phyloP scores from a whole-genome alignment of 2,329 filamentous ascomycete species.

The Aspergillus calidoustus region DNA sequence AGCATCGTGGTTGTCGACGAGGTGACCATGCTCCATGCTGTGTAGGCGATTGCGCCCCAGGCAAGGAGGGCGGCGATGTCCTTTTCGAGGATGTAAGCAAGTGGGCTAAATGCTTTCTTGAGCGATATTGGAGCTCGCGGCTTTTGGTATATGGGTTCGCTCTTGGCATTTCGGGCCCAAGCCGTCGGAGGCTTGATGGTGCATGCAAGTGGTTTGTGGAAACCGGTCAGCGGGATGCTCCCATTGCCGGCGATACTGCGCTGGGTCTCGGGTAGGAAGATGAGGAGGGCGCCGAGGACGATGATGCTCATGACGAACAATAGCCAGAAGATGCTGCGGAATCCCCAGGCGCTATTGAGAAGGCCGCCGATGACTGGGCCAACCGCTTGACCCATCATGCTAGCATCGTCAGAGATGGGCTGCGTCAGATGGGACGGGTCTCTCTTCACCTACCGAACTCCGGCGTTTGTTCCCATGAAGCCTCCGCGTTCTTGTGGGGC shows the following conservation, averaged over 20 bases:
- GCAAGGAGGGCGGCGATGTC: conserved; percentile 52
- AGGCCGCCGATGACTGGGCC: conserved; percentile 51
- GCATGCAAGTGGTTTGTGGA: conserved; percentile 49
- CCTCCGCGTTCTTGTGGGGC: conserved; percentile 44
- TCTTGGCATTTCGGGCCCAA: neutral
- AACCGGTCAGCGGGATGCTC: conserved; percentile 42
- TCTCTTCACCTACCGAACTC: conserved; percentile 23
- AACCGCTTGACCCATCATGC: conserved; percentile 51
- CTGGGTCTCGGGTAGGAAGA: conserved; percentile 50
- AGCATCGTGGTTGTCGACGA: conserved; percentile 49
- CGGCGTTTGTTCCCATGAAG: conserved; percentile 44
- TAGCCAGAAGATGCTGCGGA: conserved; percentile 48
- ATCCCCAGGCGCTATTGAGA: conserved; percentile 41
- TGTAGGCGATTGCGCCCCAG: conserved; percentile 52
- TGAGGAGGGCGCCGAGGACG: conserved; percentile 42
- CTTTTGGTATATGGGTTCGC: too few species aligned
- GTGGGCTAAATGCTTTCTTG: conserved; percentile 43
- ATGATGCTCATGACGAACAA: conserved; percentile 43
- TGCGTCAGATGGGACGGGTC: too few species aligned
- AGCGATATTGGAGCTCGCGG: conserved; percentile 28
- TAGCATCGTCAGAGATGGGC: conserved; percentile 9
- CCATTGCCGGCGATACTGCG: conserved; percentile 47
- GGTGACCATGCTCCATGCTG: conserved; percentile 56
- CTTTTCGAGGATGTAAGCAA: conserved; percentile 51
- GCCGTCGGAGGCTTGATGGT: conserved; percentile 13